Percentiles rank a stretch among this genome's conserved stretches.
Evolutionary conservation across 129 eudicot species (phyloP).

Genomic region (Tanacetum coccineum): DNA sequence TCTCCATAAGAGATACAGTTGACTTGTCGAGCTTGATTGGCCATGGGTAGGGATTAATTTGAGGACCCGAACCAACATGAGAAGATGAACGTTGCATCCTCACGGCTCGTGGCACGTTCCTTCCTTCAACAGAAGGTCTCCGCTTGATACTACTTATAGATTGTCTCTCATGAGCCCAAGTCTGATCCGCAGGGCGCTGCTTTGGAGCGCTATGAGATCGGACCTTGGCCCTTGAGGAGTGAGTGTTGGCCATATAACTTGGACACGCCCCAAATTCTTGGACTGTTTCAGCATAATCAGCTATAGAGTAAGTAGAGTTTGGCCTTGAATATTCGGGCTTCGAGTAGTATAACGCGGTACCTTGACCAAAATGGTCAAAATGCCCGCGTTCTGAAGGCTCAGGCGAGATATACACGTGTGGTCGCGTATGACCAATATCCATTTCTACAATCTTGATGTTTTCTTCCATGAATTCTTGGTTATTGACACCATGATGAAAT

Average conservation of each 20-base stretch:
- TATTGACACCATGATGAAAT: constrained; percentile 14
- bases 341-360: constrained; percentile 48
- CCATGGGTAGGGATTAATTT: constrained; percentile 56
- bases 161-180: constrained; percentile 41
- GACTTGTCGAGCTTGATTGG: constrained; percentile 81
- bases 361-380: constrained; percentile 48
- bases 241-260: constrained; percentile 83
- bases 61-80: constrained; percentile 59
- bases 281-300: constrained; percentile 50
- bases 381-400: constrained; percentile 46
- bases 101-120: constrained; percentile 60
- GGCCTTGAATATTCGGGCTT: constrained; percentile 43
- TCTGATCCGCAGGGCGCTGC: constrained; percentile 50
- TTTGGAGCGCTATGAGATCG: constrained; percentile 87
- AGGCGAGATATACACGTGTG: constrained; percentile 39
- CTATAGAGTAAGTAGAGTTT: constrained; percentile 39
- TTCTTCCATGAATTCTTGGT: constrained; percentile 53
- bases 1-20: constrained; percentile 57
- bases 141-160: constrained; percentile 39
- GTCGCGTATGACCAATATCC: constrained; percentile 56
- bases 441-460: constrained; percentile 83
- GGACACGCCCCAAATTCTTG: constrained; percentile 49
- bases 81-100: constrained; percentile 86
- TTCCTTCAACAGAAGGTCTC: constrained; percentile 66
- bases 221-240: constrained; percentile 78